phyloP scores from a whole-genome alignment of 139 green algal genomes.

The Chlorella vulgaris region DNA sequence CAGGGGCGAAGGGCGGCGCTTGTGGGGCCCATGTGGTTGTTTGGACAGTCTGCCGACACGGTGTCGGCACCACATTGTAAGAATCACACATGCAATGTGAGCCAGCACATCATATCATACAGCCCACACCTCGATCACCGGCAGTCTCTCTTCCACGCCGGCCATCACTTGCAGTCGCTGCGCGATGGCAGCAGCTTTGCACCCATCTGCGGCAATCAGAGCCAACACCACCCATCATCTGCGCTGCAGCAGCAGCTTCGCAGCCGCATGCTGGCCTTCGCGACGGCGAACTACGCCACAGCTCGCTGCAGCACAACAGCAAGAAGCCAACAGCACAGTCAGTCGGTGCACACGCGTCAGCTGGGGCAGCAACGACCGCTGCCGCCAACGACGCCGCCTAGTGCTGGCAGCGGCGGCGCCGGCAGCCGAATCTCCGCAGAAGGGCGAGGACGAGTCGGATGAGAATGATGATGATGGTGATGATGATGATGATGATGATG shows the following conservation, averaged over 20 bases:
- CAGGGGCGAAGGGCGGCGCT: too few relatives aligned
- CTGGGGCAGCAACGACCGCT: background rate
- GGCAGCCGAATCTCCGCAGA: too few relatives aligned
- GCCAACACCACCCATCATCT: background rate
- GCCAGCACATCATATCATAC: too few relatives aligned
- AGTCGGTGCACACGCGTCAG: background rate
- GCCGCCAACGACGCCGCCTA: background rate
- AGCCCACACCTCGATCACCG: too few relatives aligned
- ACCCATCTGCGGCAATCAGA: background rate
- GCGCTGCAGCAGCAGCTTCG: background rate
- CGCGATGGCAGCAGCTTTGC: background rate
- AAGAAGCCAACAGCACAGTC: background rate
- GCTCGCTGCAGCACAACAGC: background rate
- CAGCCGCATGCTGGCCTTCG: background rate
- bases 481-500: too few relatives aligned
- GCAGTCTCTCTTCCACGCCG: background rate
- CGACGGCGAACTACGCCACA: background rate
- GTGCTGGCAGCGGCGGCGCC: background rate
- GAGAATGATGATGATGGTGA: too few relatives aligned
- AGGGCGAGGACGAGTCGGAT: too few relatives aligned
- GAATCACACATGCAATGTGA: too few relatives aligned
- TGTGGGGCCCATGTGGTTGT: too few relatives aligned
- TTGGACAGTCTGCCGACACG: too few relatives aligned
- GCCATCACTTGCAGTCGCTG: background rate
- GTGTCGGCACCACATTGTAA: too few relatives aligned